Evolutionary conservation across 78 protist species (phyloP).

Genomic region (Emiliania huxleyi): DNA sequence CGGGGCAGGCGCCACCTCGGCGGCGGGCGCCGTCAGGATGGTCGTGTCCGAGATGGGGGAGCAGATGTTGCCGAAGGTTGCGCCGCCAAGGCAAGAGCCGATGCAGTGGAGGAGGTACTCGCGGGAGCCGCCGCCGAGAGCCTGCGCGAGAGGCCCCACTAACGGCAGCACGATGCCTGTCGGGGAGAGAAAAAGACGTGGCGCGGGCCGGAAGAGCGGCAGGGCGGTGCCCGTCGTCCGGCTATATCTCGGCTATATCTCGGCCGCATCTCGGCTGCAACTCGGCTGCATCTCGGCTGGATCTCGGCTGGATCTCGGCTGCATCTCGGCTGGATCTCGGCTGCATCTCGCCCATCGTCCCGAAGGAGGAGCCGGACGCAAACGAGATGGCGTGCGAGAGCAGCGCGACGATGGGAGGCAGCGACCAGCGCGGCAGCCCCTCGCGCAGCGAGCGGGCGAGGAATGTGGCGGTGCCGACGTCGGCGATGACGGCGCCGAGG

Average conservation of each 20-base stretch:
- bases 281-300: no score
- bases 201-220: no score
- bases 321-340: no score
- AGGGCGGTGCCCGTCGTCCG: no score
- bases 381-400: neutral
- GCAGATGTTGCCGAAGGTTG: constrained; percentile 12
- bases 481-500: neutral
- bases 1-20: no score
- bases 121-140: neutral
- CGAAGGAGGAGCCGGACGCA: constrained; percentile 3
- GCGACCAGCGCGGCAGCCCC: neutral
- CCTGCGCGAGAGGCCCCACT: neutral
- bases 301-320: no score
- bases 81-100: neutral
- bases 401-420: neutral
- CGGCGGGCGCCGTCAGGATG: constrained; percentile 5
- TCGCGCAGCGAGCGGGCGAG: neutral
- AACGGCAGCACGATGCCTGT: neutral
- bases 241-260: no score
- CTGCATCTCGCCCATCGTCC: constrained; percentile 41
- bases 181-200: no score
- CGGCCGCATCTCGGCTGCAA: no score
- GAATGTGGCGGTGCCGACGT: neutral
- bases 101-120: neutral
- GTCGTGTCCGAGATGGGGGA: constrained; percentile 22